Base-by-base conservation (phyloP, 495 filamentous ascomycete species). In the Penicillium diatomitis region DNA sequence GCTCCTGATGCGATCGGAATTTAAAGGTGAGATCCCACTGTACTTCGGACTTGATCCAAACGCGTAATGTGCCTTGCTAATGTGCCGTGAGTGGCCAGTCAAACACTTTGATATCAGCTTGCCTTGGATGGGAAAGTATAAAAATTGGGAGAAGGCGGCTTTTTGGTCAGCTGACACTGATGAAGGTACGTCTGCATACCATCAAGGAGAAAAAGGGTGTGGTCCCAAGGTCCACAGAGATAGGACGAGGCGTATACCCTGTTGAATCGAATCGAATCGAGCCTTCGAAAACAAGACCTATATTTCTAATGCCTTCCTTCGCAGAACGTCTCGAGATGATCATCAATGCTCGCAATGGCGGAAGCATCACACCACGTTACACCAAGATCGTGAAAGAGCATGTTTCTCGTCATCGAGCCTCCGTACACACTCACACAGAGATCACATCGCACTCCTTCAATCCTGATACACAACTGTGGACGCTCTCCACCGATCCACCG, bases 111-210 rank as follows among this genome's bases (percentile, higher is more conserved):
- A 85, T 53, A 66, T 83, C 51, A 73, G 73, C 48, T 66, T 85
- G 9, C 68, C 67, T 32, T 85, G 82, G 82, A 76, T 85, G 61
- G 78, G 78, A 29, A 85, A 85, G 51, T 84, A 78, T 55, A 75
- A 76, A n/a, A 84, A 83, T 60, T 72, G 69, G 57, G 73, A 81
- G 49, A 78, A 82, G 50, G 74, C 82, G 29, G 68, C 70, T 3
- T 85, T 84, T 55, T 84, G 80, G 79, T 75, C 73, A 6, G 74
- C 77, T 11, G 77, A 80, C 39, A 74, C 70, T 5, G 71, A 80
- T 40, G 74, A 80, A 52, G 71, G 71, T 67, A 55, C 50, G 52
- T 36, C 4, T 12, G 27, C 32, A 30, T 35, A 8, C 29, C 6
- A 5, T 44, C 2, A 20, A 3, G 7, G 31, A 44, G 12, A 11